phyloP scores from a whole-genome alignment of 495 filamentous ascomycete genomes.

The Neurospora sp. region DNA sequence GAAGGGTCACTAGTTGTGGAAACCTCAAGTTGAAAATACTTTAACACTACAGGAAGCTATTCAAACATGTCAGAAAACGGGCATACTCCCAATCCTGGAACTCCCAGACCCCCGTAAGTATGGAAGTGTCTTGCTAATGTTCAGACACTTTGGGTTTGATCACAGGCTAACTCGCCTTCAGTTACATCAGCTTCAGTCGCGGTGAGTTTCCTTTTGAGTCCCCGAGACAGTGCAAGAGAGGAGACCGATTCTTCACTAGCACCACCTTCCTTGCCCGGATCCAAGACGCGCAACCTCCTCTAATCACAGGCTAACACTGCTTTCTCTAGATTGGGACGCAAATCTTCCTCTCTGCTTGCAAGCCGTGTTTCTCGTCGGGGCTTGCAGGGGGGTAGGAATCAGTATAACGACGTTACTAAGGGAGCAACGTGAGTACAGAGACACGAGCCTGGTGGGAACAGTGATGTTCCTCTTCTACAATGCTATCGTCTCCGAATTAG shows the following conservation, averaged over 20 bases:
- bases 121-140: background rate
- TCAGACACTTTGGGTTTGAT: background rate
- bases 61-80: background rate
- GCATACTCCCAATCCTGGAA: background rate
- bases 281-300: background rate
- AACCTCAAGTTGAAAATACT: background rate
- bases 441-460: background rate
- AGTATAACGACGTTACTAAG: background rate
- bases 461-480: background rate
- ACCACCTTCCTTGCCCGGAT: background rate
- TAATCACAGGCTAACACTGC: background rate
- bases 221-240: background rate
- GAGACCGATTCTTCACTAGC: background rate
- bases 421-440: background rate
- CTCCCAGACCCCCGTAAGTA: background rate
- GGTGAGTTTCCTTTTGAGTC: background rate
- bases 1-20: background rate
- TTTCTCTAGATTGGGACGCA: background rate
- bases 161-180: background rate
- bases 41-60: background rate
- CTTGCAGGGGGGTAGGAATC: background rate
- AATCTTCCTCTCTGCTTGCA: background rate
- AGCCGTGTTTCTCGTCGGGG: background rate
- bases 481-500: background rate
- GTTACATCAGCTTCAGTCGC: background rate